Percentiles rank a stretch among this genome's conserved stretches.
Evolutionary conservation across 1,284 basidiomycete species (phyloP).

Genomic region (Cutaneotrichosporon sp.): DNA sequence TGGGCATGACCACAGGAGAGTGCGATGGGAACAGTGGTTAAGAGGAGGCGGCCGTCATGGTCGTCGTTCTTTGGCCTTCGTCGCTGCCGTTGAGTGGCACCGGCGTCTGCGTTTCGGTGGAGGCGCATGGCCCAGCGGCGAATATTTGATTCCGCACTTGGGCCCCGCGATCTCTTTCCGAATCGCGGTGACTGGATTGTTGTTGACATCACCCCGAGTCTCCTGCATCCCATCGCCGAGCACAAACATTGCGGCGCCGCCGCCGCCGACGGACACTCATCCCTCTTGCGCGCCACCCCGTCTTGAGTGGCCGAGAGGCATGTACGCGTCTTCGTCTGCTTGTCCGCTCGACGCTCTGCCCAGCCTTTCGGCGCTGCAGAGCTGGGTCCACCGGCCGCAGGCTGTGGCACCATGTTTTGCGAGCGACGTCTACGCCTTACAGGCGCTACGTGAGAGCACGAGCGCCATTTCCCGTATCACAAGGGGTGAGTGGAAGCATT

Average conservation of each 20-base stretch:
- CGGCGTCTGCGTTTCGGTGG: no score
- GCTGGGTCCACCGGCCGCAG: constrained; percentile 37
- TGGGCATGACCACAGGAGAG: constrained; percentile 10
- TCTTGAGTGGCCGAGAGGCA: neutral
- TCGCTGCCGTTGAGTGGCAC: neutral
- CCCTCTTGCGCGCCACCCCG: no score
- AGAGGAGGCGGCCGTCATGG: neutral
- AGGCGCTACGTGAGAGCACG: constrained; percentile 9
- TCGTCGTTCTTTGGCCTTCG: neutral
- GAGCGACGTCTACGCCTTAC: constrained; percentile 30
- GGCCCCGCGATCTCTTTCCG: neutral
- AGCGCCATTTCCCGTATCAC: neutral
- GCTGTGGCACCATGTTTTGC: constrained; percentile 36
- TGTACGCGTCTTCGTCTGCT: constrained; percentile 8
- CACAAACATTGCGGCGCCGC: neutral
- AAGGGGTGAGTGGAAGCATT: constrained; percentile 8
- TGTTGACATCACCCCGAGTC: constrained; percentile 1
- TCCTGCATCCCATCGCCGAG: neutral
- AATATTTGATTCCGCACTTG: constrained; percentile 7
- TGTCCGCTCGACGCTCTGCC: constrained; percentile 15
- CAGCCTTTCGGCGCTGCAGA: constrained; percentile 21
- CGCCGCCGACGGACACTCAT: no score
- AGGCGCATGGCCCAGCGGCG: neutral
- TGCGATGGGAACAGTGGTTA: neutral
- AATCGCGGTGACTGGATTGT: constrained; percentile 2